A percentile compares a stretch with the other conserved stretches of the same genome.
Conservation (phyloP, 352 stramenopile species). For the Globisporangium uncinulatum region DNA sequence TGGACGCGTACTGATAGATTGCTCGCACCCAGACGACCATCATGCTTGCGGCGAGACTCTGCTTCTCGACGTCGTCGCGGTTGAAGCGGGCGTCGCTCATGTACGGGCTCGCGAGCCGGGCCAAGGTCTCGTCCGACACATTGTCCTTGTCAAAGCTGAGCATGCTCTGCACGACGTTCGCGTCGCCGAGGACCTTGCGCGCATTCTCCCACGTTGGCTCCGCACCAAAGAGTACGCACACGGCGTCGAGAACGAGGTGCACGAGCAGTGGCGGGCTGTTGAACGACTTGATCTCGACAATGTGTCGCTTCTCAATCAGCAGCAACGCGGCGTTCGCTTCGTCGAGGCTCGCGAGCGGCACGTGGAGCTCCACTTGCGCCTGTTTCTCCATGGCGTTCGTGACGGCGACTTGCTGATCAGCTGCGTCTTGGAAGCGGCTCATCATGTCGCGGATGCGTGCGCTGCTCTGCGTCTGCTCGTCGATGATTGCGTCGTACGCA, state of each 20-base stretch:
- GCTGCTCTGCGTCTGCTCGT: conserved; percentile 36
- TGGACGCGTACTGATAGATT: conserved; percentile 56
- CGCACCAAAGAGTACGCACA: conserved; percentile 68
- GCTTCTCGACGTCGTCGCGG: conserved; percentile 66
- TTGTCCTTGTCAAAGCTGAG: conserved; percentile 73
- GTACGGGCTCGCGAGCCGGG: conserved; percentile 40
- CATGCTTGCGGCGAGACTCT: conserved; percentile 67
- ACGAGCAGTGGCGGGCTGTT: conserved; percentile 63
- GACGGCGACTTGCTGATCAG: conserved; percentile 55
- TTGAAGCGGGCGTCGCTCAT: conserved; percentile 49
- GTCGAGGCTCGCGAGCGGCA: conserved; percentile 55
- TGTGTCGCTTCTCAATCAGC: conserved; percentile 64
- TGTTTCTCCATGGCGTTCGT: conserved; percentile 59
- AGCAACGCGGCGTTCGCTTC: conserved; percentile 59
- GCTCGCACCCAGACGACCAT: conserved; percentile 76
- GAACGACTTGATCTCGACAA: conserved; percentile 84
- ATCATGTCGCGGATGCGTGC: conserved; percentile 50
- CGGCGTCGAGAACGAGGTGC: conserved; percentile 60
- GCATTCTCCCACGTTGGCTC: conserved; percentile 75
- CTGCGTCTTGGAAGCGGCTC: conserved; percentile 45
- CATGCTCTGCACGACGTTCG: conserved; percentile 66
- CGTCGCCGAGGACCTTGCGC: conserved; percentile 46
- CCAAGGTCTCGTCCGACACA: conserved; percentile 29
- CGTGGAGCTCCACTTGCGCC: conserved; percentile 48
- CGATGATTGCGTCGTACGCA: conserved; percentile 17